Percentiles rank a stretch among this genome's conserved stretches.
Evolutionary conservation across 2,329 filamentous ascomycete species (phyloP).

Genomic region (Aurifilum marmelostoma): DNA sequence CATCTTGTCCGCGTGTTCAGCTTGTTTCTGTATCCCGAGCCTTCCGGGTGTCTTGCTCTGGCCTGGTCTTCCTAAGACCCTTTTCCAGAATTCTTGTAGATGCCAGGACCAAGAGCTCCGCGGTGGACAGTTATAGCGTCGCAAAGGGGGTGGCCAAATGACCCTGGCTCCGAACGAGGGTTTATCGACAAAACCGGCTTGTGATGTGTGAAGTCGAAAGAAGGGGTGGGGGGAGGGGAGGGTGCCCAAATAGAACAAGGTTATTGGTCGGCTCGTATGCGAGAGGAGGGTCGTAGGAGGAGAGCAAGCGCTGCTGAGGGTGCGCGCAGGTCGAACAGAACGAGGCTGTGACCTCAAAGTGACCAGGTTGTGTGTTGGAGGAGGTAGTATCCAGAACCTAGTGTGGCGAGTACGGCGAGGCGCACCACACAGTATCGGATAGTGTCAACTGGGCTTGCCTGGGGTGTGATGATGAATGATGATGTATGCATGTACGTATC

Average conservation of each 20-base stretch:
- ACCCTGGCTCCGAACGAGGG: conserved; percentile 31
- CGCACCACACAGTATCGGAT: conserved; percentile 18
- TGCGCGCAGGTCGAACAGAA: conserved; percentile 24
- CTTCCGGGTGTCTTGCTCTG: conserved; percentile 12
- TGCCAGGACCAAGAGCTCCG: conserved; percentile 25
- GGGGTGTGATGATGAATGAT: conserved; percentile 16
- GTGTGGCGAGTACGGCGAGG: conserved; percentile 17
- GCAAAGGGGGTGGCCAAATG: conserved; percentile 35
- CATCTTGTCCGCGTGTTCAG: conserved; percentile 55
- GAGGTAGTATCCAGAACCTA: conserved; percentile 9
- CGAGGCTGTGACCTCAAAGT: conserved; percentile 24
- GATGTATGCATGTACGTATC: not conserved
- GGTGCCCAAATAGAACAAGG: conserved; percentile 22
- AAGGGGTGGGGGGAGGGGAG: conserved; percentile 24
- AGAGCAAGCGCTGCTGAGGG: conserved; percentile 29
- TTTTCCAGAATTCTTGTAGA: conserved; percentile 4
- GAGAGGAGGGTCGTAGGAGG: conserved; percentile 29
- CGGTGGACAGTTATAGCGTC: conserved; percentile 19
- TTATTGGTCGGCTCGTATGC: conserved; percentile 32
- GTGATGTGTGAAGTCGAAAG: conserved; percentile 32
- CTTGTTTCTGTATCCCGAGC: conserved; percentile 13
- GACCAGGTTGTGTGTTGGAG: conserved; percentile 18
- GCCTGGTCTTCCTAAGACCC: not conserved
- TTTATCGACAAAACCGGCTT: conserved; percentile 33
- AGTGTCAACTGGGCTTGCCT: conserved; percentile 6